Percentiles rank a stretch among this genome's conserved stretches.
Evolutionary conservation across 257 asterid species (phyloP).

Genomic region (Misopates orontium): DNA sequence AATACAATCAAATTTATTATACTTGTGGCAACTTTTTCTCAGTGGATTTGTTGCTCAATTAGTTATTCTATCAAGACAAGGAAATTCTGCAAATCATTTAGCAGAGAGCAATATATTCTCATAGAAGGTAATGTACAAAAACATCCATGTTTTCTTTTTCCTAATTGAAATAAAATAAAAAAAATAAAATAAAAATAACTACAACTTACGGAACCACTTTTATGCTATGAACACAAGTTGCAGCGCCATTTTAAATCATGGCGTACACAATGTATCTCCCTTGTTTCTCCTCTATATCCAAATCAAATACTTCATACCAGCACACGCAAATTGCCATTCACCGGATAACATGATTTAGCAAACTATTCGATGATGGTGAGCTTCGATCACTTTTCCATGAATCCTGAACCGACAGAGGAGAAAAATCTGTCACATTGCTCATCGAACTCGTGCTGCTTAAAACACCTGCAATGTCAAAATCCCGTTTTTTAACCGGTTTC

Average conservation of each 20-base stretch:
- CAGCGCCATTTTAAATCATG: neutral
- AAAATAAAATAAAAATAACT: neutral
- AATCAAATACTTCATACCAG: slow-evolving; percentile 3
- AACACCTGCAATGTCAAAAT: neutral
- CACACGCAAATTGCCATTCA: slow-evolving; percentile 12
- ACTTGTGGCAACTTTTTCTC: too few relatives aligned
- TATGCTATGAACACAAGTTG: neutral
- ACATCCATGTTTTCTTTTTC: too few relatives aligned
- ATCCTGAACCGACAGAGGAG: slow-evolving; percentile 51
- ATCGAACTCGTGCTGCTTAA: slow-evolving; percentile 34
- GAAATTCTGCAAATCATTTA: too few relatives aligned
- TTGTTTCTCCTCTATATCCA: neutral
- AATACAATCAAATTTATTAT: too few relatives aligned
- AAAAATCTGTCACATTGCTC: slow-evolving; percentile 37
- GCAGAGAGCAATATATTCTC: too few relatives aligned
- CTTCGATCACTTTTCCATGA: slow-evolving; percentile 63
- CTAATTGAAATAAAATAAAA: neutral
- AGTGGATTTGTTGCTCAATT: too few relatives aligned
- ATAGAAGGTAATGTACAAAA: too few relatives aligned
- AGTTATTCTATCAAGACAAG: too few relatives aligned
- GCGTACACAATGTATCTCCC: neutral
- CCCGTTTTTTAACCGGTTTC: slow-evolving; percentile 24
- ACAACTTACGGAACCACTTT: neutral
- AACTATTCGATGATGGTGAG: slow-evolving; percentile 67
- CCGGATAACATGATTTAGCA: slow-evolving; percentile 41